Base-by-base conservation (phyloP, 805 yeast genomes). In the Barnettozyma botsteinii region DNA sequence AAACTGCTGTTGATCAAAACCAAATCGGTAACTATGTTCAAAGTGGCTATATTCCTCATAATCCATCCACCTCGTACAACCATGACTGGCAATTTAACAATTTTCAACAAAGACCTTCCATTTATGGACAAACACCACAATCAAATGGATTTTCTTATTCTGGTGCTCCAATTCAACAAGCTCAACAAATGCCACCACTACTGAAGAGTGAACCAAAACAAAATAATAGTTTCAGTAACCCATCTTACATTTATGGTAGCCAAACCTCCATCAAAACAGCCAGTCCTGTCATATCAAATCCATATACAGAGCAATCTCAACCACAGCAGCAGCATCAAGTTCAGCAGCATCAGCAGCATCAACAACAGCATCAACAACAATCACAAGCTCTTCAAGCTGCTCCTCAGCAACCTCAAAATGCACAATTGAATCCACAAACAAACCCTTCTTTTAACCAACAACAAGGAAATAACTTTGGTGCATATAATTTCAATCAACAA, bases 31-130 rank as follows among this genome's bases (percentile, higher is more conserved):
- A 41, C 6, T 43, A 36, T 24, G 41, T 33, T 6, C 40, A 37
- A 18, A 21, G 17, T 21, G 31, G 33, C 4, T 38, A 30, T 23
- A 17, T 43, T 23, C 19, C 43, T 10, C 38, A 36, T 7, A 29
- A 29, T 8, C 28, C 40, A 19, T n/a, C 25, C 12, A 15, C 31
- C 5, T 19, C 39, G 3, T 35, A 38, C 17, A 24, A 22, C n/a
- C 46, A 37, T 31, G 46, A 43, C 12, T 43, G 46, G 46, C 46
- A 43, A 20, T 33, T 29, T 15, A 36, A 30, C 21, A 33, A 26
- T 33, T 34, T 25, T 22, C 45, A 37, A 28, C 42, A 37, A 19
- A 35, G 43, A 28, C 33, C 35, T 13, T 36, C 43, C 8, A 19
- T 31, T 4, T 35, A 40, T 18, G 44, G 26, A 8, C 40, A 36